A percentile compares a stretch with the other conserved stretches of the same genome.
These are phyloP conservation scores for Botrytis aclada DNA, from an alignment of 2,329 filamentous ascomycete genomes.

Conservation along the genomic window DNA sequence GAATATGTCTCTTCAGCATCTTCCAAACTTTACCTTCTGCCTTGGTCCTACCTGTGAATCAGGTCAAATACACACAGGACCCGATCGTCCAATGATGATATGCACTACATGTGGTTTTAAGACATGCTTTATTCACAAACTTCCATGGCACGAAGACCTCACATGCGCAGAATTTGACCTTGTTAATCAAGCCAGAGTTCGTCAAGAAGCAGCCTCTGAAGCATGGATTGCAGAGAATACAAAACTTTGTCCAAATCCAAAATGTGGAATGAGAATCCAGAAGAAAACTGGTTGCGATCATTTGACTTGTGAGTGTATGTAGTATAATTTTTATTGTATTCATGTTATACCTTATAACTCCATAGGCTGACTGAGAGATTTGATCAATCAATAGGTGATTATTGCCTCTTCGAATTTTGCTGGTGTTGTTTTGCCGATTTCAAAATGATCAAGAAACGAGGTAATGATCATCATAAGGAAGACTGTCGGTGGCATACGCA, in stretches of 20 bases:
- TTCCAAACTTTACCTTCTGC: neutral
- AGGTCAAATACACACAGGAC: neutral
- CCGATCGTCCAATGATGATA: constrained; percentile 3
- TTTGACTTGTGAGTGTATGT: neutral
- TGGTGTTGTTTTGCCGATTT: neutral
- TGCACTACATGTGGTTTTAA: neutral
- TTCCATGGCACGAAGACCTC: constrained; percentile 9
- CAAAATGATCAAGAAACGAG: neutral
- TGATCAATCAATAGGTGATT: neutral
- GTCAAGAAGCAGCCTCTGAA: constrained; percentile 1
- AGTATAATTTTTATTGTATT: neutral
- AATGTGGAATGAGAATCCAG: constrained; percentile 8
- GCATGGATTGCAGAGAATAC: neutral
- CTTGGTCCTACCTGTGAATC: neutral
- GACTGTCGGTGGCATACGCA: neutral
- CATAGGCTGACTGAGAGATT: neutral
- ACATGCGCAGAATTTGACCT: constrained; percentile 3
- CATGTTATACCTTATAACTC: neutral
- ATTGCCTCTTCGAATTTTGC: constrained; percentile 3
- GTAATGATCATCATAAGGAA: neutral
- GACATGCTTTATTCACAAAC: constrained; percentile 6
- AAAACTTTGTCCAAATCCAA: neutral
- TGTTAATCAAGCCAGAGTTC: neutral
- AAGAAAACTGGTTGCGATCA: neutral
- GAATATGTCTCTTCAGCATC: neutral